Evolutionary conservation across 352 stramenopile genomes (phyloP), one percentile per base, ranked within the genome.

Genomic region (Globisporangium paddicum): DNA sequence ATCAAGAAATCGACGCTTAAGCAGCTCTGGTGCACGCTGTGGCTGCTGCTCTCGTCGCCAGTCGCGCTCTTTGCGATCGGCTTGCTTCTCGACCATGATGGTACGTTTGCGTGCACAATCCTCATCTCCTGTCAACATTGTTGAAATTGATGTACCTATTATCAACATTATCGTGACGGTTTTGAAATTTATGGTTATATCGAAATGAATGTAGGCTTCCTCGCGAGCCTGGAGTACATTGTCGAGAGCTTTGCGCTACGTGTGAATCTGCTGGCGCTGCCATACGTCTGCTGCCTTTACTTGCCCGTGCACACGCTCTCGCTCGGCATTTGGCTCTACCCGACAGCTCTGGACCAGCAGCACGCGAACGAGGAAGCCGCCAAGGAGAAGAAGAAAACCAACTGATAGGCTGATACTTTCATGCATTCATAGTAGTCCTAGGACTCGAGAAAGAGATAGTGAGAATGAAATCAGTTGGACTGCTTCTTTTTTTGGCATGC

Each of bases 211-310:
- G 48, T 35, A 63, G 58, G 48, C 23, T 53, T 61, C 44, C 9
- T 60, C 25, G 42, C 25, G 11, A 59, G 41, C 13, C 52, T 60
- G 13, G 19, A 26, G 11, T 78, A 75, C 53, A 44, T 72, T 23
- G 71, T 81, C n/a, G 50, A 79, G 25, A 76, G 77, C 59, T 90
- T 88, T 60, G 54, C 64, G 32, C 65, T 66, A 25, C 66, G 69
- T 47, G 71, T 70, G 55, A 89, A 89, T 42, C 40, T 86, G 47
- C 56, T 94, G 6, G 74, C 75, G 18, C 58, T 93, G 23, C 74
- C 79, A 8, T 93, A 93, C 55, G 34, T 82, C 26, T 90, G 71
- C 49, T 82, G 70, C 30, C 66, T 94, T 8, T 90, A 94, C 68
- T 41, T 90, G 9, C 71, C 77, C 2, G 69, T 88, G 4, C 82